These are phyloP conservation scores for Lactuca sativa DNA, from an alignment of 129 eudicot genomes.

Conservation along the genomic window DNA sequence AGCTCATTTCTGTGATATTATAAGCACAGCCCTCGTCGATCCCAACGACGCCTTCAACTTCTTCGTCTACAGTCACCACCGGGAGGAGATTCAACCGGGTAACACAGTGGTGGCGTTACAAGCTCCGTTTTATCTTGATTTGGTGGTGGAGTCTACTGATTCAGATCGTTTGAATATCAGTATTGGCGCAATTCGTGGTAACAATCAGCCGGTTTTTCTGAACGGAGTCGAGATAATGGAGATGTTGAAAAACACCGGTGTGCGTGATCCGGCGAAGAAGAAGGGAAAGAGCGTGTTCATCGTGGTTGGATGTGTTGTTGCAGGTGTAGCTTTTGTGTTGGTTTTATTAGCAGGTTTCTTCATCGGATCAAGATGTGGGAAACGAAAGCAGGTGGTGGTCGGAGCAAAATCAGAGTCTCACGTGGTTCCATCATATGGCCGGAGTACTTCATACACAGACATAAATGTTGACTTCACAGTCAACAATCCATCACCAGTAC, in stretches of 20 bases:
- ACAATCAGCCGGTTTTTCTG: slow-evolving; percentile 22
- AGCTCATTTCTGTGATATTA: slow-evolving; percentile 55
- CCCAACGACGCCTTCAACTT: slow-evolving; percentile 24
- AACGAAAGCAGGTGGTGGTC: background rate
- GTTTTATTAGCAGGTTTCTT: slow-evolving; percentile 30
- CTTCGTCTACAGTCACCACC: slow-evolving; percentile 22
- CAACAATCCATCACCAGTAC: slow-evolving; percentile 25
- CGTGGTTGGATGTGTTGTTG: slow-evolving; percentile 40
- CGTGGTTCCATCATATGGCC: slow-evolving; percentile 24
- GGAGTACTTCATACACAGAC: slow-evolving; percentile 33
- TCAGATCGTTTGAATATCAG: slow-evolving; percentile 40
- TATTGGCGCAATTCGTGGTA: slow-evolving; percentile 28
- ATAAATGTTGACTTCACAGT: slow-evolving; percentile 24
- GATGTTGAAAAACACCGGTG: slow-evolving; percentile 11
- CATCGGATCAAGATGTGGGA: slow-evolving; percentile 24
- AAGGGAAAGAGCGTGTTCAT: background rate
- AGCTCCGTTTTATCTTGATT: slow-evolving; percentile 47
- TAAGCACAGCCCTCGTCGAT: background rate
- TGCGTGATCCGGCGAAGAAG: background rate
- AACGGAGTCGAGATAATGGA: slow-evolving; percentile 70
- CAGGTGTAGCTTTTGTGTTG: slow-evolving; percentile 33
- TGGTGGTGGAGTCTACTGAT: slow-evolving; percentile 37
- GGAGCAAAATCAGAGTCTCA: background rate
- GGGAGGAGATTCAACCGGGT: background rate
- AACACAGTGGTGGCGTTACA: background rate